These are phyloP conservation scores for Isoetes taiwanensis DNA, from an alignment of 75 land plant species.

Conservation along the genomic window DNA sequence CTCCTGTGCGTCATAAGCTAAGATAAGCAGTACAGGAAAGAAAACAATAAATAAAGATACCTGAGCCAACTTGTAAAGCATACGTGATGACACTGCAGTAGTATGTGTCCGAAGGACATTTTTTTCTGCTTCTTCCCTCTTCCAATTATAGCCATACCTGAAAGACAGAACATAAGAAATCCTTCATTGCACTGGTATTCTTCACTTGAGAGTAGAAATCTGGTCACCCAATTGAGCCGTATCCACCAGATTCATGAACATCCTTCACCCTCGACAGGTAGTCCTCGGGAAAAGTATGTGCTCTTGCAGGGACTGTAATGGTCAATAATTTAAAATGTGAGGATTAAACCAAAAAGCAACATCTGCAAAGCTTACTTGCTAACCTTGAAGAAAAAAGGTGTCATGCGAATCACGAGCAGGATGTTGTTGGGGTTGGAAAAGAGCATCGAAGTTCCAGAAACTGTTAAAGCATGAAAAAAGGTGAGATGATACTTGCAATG, in stretches of 20 bases:
- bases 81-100: conserved; percentile 90
- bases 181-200: not conserved
- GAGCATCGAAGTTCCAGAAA: conserved; percentile 96
- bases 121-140: conserved; percentile 88
- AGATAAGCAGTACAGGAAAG: too few relatives aligned
- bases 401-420: conserved; percentile 99
- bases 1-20: too few relatives aligned
- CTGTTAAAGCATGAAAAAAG: conserved; percentile 23
- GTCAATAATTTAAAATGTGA: not conserved
- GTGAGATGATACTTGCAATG: too few relatives aligned
- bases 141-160: conserved; percentile 92
- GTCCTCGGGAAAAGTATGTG: conserved; percentile 73
- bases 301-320: conserved; percentile 59
- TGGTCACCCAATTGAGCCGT: conserved; percentile 97
- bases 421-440: conserved; percentile 98
- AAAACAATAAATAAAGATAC: too few relatives aligned
- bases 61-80: conserved; percentile 80
- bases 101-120: conserved; percentile 89
- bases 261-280: conserved; percentile 69
- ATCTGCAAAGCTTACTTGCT: not conserved
- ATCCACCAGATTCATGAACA: conserved; percentile 86
- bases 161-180: not conserved
- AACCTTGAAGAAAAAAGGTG: conserved; percentile 83
- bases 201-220: not conserved
- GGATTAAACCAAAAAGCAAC: not conserved